These are phyloP conservation scores for Zizania palustris DNA, from an alignment of 202 grass and related monocot species.

Conservation along the genomic window DNA sequence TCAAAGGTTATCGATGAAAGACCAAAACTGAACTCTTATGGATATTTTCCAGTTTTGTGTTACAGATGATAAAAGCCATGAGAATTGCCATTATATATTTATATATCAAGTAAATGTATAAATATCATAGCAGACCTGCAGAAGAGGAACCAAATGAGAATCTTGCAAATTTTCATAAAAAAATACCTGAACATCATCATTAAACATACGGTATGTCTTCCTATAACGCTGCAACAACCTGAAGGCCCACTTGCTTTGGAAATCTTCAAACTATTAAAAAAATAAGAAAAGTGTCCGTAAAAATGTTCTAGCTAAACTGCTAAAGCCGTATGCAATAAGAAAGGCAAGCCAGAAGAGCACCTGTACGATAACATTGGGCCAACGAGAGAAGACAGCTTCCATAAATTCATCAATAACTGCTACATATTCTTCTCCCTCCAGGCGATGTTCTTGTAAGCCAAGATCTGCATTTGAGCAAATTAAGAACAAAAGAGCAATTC, in stretches of 20 bases:
- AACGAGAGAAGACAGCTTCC: conserved; percentile 93
- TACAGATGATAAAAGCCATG: neutral
- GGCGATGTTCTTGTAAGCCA: conserved; percentile 85
- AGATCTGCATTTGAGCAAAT: conserved; percentile 57
- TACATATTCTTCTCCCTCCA: conserved; percentile 96
- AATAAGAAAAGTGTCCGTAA: conserved; percentile 33
- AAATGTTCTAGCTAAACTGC: conserved; percentile 26
- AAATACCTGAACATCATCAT: conserved; percentile 97
- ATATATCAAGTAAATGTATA: conserved; percentile 31
- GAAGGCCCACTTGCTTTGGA: conserved; percentile 99
- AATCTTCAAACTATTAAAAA: conserved; percentile 89
- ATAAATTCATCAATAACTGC: conserved; percentile 99
- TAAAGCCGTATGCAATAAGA: conserved; percentile 28
- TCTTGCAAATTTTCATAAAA: conserved; percentile 28
- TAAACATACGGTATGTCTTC: conserved; percentile 96
- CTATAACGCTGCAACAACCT: conserved; percentile 93
- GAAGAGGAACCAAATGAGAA: conserved; percentile 26
- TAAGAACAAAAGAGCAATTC: neutral
- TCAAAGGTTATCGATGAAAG: neutral
- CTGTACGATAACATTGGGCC: conserved; percentile 99
- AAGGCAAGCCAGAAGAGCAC: conserved; percentile 45
- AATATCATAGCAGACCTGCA: conserved; percentile 19
- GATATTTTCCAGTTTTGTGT: neutral
- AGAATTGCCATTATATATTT: conserved; percentile 5
- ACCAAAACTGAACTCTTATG: neutral